Percentiles rank a stretch among this genome's conserved stretches.
Evolutionary conservation across 352 stramenopile species (phyloP).

Genomic region (Phytophthora macrochlamydospora): DNA sequence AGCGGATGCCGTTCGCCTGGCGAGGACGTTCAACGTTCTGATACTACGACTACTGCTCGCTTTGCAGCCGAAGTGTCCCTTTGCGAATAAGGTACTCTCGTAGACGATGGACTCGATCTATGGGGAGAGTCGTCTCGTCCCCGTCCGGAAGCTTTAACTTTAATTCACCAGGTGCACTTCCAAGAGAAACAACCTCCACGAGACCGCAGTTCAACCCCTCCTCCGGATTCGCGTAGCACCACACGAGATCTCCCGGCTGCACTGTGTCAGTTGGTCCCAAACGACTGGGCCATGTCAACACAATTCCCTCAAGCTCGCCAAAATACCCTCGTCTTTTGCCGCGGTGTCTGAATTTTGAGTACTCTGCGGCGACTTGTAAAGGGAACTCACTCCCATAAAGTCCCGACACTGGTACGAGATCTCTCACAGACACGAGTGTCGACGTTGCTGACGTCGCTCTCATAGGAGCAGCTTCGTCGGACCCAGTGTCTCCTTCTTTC

Average conservation of each 20-base stretch:
- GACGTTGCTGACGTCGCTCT: constrained; percentile 8
- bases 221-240: constrained; percentile 26
- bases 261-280: constrained; percentile 29
- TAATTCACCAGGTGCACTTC: constrained; percentile 19
- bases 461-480: neutral
- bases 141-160: constrained; percentile 34
- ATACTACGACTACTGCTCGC: constrained; percentile 17
- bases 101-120: constrained; percentile 33
- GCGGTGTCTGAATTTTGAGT: constrained; percentile 45
- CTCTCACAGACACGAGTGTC: constrained; percentile 26
- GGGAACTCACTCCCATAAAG: constrained; percentile 47
- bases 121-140: constrained; percentile 13
- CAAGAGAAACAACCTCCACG: constrained; percentile 39
- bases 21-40: constrained; percentile 19
- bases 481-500: neutral
- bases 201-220: constrained; percentile 15
- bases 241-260: constrained; percentile 42
- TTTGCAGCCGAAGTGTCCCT: constrained; percentile 33
- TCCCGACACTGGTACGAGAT: constrained; percentile 43
- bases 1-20: no score
- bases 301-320: constrained; percentile 40
- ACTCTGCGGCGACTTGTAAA: constrained; percentile 48
- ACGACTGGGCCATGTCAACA: constrained; percentile 50
- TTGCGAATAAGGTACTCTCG: constrained; percentile 47
- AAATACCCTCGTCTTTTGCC: constrained; percentile 41